Percentiles rank a stretch among this genome's conserved stretches.
These are phyloP conservation scores for Metrosideros polymorpha DNA, from an alignment of 441 rosid genomes.

Conservation along the genomic window DNA sequence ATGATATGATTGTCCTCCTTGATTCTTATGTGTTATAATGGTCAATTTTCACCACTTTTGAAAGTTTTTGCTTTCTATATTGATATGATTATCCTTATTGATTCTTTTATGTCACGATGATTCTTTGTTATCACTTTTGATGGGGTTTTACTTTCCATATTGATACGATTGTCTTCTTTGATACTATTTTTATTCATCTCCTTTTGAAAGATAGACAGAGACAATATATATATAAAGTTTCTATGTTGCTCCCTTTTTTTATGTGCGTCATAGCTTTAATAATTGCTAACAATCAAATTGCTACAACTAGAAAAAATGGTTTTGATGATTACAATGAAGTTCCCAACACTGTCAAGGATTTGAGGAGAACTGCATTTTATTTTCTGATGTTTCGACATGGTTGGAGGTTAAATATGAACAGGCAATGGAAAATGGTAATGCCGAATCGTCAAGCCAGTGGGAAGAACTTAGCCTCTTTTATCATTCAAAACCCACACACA, in stretches of 20 bases:
- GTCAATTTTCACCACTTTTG: no score
- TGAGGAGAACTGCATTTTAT: accelerated
- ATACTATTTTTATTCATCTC: not conserved
- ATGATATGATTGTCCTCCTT: not conserved
- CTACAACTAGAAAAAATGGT: not conserved
- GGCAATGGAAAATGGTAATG: not conserved
- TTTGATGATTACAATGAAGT: not conserved
- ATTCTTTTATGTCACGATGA: accelerated
- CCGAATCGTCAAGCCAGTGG: not conserved
- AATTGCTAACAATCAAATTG: not conserved
- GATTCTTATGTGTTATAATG: no score
- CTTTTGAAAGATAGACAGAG: not conserved
- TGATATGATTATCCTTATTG: not conserved
- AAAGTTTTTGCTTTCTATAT: no score
- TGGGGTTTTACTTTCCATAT: not conserved
- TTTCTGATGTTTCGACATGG: not conserved
- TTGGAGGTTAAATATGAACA: conserved; percentile 24
- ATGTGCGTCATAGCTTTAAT: not conserved
- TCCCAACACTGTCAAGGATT: not conserved
- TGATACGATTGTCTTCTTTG: not conserved
- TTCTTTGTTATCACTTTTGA: no score
- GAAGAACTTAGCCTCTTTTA: not conserved
- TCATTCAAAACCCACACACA: not conserved
- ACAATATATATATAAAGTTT: not conserved
- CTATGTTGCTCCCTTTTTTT: not conserved